Conservation (phyloP, 1,284 basidiomycete genomes). For the Malassezia sp. region DNA sequence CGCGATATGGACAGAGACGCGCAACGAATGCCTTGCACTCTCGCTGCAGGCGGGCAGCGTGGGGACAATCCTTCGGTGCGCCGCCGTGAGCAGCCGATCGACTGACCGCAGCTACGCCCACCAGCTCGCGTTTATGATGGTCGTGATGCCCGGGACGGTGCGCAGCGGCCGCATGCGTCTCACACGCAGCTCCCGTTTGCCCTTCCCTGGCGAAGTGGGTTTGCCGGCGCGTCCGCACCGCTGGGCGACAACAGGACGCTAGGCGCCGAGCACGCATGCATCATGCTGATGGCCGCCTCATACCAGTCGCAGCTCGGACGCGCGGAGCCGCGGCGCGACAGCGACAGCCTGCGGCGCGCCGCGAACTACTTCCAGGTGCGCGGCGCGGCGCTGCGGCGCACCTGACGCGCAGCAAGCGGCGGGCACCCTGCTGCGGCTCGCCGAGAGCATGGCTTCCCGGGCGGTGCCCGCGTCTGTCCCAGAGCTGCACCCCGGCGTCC, state of each 20-base stretch:
- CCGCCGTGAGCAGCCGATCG: too few relatives aligned
- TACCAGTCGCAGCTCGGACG: constrained; percentile 28
- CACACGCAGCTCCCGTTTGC: constrained; percentile 20
- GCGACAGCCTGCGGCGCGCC: constrained; percentile 38
- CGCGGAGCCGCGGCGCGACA: constrained; percentile 25
- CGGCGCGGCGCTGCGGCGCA: too few relatives aligned
- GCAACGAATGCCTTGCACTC: constrained; percentile 52
- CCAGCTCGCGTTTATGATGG: constrained; percentile 6
- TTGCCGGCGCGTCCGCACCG: neutral
- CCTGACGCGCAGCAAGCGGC: constrained; percentile 35
- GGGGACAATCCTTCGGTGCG: neutral
- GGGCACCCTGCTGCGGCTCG: constrained; percentile 25
- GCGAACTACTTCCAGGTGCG: constrained; percentile 31
- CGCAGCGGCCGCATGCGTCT: neutral
- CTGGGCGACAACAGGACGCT: neutral
- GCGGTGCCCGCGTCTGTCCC: constrained; percentile 4
- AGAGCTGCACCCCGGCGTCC: constrained; percentile 52
- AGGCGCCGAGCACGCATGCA: constrained; percentile 23
- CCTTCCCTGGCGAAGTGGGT: constrained; percentile 26
- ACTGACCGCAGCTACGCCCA: constrained; percentile 1
- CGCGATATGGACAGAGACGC: constrained; percentile 58
- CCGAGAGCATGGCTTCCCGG: constrained; percentile 18
- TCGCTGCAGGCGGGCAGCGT: constrained; percentile 50
- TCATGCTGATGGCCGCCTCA: constrained; percentile 28
- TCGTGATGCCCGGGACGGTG: neutral